Percentiles rank a stretch among this genome's conserved stretches.
Conservation (phyloP, 176 grass and related monocot species). For the Juncus effusus region DNA sequence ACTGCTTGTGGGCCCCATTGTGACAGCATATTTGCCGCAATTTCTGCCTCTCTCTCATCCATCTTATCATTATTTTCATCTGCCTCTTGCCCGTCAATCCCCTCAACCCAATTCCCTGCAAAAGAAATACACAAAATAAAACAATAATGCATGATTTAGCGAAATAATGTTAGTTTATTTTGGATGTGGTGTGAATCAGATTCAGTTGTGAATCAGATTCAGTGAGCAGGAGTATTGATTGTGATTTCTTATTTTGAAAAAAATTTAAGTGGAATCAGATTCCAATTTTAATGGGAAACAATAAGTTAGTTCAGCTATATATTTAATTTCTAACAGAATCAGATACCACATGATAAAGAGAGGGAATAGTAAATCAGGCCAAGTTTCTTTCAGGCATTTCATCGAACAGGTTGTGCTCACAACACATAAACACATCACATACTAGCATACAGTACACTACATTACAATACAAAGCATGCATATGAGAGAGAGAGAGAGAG, state of each 20-base stretch:
- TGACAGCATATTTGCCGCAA: constrained; percentile 80
- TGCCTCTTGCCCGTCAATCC: constrained; percentile 79
- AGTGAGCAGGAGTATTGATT: neutral
- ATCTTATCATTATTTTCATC: constrained; percentile 88
- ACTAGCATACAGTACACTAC: neutral
- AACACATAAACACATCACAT: neutral
- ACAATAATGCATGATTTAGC: neutral
- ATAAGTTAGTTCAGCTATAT: neutral
- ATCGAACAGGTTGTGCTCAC: constrained; percentile 30
- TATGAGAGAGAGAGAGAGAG: neutral
- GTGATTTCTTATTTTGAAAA: neutral
- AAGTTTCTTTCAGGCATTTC: neutral
- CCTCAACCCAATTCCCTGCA: constrained; percentile 57
- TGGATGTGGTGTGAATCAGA: neutral
- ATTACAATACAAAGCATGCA: neutral
- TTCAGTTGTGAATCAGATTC: neutral
- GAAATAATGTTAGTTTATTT: neutral
- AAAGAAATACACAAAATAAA: neutral
- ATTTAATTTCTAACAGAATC: constrained; percentile 11
- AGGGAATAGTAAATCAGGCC: neutral
- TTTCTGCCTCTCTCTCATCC: constrained; percentile 97
- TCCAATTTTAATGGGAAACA: neutral
- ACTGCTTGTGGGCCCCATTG: constrained; percentile 75
- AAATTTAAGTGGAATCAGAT: neutral
- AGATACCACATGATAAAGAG: constrained; percentile 10